These are phyloP conservation scores for Teratosphaeria nubilosa DNA, from an alignment of 2,329 filamentous ascomycete species.

Conservation along the genomic window DNA sequence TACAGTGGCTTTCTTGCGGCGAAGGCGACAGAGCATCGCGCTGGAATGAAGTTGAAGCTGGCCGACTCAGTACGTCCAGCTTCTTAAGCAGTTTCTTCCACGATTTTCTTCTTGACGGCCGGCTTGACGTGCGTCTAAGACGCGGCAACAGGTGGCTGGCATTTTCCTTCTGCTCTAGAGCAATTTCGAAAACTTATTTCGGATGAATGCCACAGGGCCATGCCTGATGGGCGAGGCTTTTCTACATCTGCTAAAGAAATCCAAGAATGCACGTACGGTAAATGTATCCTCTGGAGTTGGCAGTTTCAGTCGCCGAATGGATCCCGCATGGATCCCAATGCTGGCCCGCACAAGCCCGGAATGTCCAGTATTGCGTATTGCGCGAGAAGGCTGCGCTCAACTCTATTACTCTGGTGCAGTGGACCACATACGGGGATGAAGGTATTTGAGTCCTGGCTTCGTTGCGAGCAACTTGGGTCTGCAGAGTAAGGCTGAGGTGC, in stretches of 20 bases:
- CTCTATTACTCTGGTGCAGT: background rate
- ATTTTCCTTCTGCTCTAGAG: no score
- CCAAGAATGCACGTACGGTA: no score
- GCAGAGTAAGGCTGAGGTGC: background rate
- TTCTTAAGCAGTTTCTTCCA: background rate
- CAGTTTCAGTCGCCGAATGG: background rate
- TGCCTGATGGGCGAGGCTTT: background rate
- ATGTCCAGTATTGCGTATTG: background rate
- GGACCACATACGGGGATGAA: background rate
- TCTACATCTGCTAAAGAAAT: background rate
- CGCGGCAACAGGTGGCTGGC: no score
- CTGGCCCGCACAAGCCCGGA: background rate
- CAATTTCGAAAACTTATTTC: no score
- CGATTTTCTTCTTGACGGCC: background rate
- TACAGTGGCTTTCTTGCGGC: constrained; percentile 19
- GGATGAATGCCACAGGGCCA: no score
- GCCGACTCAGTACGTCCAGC: background rate
- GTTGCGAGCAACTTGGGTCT: background rate
- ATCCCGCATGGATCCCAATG: background rate
- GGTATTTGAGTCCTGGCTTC: background rate
- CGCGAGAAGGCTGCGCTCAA: background rate
- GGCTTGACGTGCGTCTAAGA: background rate
- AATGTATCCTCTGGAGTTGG: background rate
- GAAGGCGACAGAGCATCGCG: constrained; percentile 14
- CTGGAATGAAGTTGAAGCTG: background rate